Evolutionary conservation across 164 flowering plant species (phyloP), one percentile per base, ranked within the genome.

Genomic region (Santalum album): DNA sequence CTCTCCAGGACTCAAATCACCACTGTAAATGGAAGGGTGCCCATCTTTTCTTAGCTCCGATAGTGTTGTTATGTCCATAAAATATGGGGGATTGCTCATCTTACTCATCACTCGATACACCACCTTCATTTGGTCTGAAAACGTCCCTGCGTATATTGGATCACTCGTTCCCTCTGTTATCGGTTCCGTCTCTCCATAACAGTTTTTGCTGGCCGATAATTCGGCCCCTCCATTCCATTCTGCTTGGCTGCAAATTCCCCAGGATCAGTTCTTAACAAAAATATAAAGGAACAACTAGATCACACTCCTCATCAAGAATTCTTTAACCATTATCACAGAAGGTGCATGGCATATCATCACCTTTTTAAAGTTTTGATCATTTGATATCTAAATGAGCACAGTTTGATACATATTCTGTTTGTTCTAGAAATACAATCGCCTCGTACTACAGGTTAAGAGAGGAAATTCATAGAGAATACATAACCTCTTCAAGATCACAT

Each of bases 21-120:
- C 92, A 23, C 86, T 80, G 58, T 88, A 91, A 7, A 91, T 74
- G 0, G 99, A 89, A 0, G 96, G 99, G 53, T 92, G 99, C 0
- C 74, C 90, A 43, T 92, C 99, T 61, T 89, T 92, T 64, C 99
- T 72, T 27, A 86, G 72, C 47, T 74, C 80, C 0, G 96, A 92
- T 0, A 92, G 79, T 63, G 68, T 61, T 0, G 96, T 89, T 3
- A 87, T 87, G 74, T 92, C 96, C 1, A 92, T 69, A 36, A 92
- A 49, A 53, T 68, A 84, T 0, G 76, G 69, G 1, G 87, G 86
- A 29, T 32, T 63, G 16, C 38, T 56, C 96, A 87, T 87, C 14
- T 62, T 74, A 17, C 52, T 53, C 0, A 92, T 51, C 53, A 82
- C 91, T 7, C 46, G 54, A n/a, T 74, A 60, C 48, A 86, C 54